Evolutionary conservation across 768 basidiomycete genomes (phyloP).

Genomic region (Trametes maxima): DNA sequence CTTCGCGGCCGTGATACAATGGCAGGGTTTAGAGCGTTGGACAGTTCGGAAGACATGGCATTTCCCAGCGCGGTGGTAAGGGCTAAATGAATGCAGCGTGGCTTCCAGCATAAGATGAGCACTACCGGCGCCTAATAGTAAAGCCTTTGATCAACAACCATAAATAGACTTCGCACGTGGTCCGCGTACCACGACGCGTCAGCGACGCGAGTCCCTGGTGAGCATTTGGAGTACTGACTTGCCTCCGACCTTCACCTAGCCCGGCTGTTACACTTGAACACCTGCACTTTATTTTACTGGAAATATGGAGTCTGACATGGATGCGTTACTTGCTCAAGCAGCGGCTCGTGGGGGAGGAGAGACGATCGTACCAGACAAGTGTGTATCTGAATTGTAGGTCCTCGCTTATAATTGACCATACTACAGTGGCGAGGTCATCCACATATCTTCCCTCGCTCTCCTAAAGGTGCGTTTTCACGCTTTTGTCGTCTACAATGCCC

Average conservation of each 20-base stretch:
- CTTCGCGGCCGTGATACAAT: conserved; percentile 41
- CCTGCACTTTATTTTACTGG: neutral
- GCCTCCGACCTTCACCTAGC: conserved; percentile 7
- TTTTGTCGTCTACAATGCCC: neutral
- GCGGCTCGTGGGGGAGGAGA: conserved; percentile 38
- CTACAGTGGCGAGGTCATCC: conserved; percentile 86
- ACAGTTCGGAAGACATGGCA: conserved; percentile 67
- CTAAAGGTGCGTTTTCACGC: conserved; percentile 71
- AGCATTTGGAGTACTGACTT: neutral
- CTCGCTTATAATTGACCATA: conserved; percentile 17
- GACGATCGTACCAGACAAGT: conserved; percentile 76
- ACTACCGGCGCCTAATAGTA: neutral
- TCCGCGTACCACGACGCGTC: conserved; percentile 42
- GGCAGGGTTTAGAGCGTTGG: conserved; percentile 77
- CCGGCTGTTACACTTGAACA: neutral
- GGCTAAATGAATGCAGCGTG: neutral
- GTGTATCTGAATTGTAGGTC: conserved; percentile 24
- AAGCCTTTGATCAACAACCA: conserved; percentile 20
- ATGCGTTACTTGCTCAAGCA: conserved; percentile 39
- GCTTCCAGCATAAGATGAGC: neutral
- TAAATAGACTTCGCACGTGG: conserved; percentile 29
- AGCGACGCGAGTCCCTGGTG: conserved; percentile 34
- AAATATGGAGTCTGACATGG: conserved; percentile 35
- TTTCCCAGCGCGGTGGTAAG: conserved; percentile 4
- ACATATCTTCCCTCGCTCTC: conserved; percentile 96